Conservation (phyloP, 208 protist species). For the Leishmania arabica region DNA sequence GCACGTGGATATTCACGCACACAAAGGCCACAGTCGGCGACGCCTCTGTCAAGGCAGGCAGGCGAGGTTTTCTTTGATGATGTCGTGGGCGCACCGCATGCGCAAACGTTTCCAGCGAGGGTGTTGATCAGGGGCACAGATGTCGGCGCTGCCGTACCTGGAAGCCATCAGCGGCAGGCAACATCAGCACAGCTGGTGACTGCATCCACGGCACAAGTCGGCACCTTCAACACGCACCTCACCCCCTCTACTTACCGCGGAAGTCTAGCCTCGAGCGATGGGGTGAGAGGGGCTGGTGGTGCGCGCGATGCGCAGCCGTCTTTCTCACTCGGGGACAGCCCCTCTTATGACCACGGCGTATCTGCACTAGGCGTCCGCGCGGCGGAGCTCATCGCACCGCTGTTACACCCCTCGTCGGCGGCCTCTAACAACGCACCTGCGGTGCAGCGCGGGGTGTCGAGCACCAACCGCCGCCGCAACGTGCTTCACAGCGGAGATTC, state of each 20-base stretch:
- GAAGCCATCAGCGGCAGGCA: background rate
- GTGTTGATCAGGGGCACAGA: background rate
- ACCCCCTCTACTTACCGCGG: conserved; percentile 2
- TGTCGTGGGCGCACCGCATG: background rate
- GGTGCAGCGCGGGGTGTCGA: background rate
- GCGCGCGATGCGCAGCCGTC: background rate
- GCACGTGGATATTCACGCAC: background rate
- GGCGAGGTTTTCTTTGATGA: conserved; percentile 7
- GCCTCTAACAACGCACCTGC: background rate
- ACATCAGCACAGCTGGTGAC: background rate
- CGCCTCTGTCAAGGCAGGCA: background rate
- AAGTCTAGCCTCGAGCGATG: background rate
- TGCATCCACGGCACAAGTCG: background rate
- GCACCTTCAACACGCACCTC: background rate
- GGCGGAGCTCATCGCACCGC: conserved; percentile 18
- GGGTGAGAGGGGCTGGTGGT: background rate
- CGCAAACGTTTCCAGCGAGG: background rate
- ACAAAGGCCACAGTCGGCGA: background rate
- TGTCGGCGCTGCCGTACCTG: background rate
- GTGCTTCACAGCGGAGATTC: conserved; percentile 2
- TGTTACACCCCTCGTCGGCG: background rate
- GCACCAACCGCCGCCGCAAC: background rate
- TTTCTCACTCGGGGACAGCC: background rate
- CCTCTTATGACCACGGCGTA: background rate
- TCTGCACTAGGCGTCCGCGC: conserved; percentile 4